Evolutionary conservation across 441 rosid species (phyloP), one percentile per base, ranked within the genome.

Genomic region (Croton setiger): DNA sequence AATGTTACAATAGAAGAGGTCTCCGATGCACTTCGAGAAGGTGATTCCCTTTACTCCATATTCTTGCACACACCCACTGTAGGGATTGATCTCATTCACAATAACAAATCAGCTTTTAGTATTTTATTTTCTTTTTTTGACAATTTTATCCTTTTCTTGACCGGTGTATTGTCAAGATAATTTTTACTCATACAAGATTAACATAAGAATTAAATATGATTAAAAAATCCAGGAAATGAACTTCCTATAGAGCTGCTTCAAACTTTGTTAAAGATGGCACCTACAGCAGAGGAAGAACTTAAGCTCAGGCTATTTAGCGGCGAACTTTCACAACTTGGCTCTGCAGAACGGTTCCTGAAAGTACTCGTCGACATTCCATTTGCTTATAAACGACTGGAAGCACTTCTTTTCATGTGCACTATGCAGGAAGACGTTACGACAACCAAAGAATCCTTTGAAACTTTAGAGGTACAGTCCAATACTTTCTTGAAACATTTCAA

Each of bases 311-410:
- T 95, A 76, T 95, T 77, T 72, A 77, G 59, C 60, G 97, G 98
- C 55, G 95, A 87, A 66, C 67, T 89, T 69, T 78, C 96, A 74
- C 86, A 78, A 75, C 89, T 95, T 31, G 98, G 98, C 64, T 77
- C 89, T 9, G 99, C 99, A 52, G 99, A 95, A 82, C 83, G 96
- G 67, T 92, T 95, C 80, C 77, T 95, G 35, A 95, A 95, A 80
- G 80, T 80, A 48, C 80, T 95, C 75, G 86, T 89, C 54, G 88
- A 83, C 71, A 88, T 95, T 66, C 99, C 99, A 72, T 86, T 81
- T 65, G 92, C 96, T 66, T 89, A 81, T 80, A 88, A 89, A 72
- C 85, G 96, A 74, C 71, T 95, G 52, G 99, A 95, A 78, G 84
- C 90, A 21, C 81, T 95, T 67, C 83, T 84, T 71, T 90, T 92